Conservation (phyloP, 2,329 filamentous ascomycete genomes). For the Botrytis sinoallii region DNA sequence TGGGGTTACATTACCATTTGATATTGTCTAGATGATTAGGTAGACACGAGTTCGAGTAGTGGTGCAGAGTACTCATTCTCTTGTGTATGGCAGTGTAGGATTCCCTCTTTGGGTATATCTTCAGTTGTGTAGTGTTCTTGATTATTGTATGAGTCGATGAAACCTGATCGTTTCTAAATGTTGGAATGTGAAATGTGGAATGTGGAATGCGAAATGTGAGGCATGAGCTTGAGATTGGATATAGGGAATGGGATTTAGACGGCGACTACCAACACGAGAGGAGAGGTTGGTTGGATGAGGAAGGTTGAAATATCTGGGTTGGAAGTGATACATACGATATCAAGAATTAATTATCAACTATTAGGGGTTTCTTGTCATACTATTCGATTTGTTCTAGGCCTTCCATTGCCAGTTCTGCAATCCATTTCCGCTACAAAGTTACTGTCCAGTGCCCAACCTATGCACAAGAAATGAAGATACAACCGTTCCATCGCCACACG, state of each 20-base stretch:
- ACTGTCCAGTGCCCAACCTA: background rate
- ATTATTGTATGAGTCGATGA: background rate
- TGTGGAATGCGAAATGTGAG: too few relatives aligned
- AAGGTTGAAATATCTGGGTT: background rate
- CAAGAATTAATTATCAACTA: background rate
- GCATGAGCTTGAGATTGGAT: background rate
- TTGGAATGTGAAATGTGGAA: background rate
- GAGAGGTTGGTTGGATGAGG: background rate
- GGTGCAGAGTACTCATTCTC: background rate
- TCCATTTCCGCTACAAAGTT: background rate
- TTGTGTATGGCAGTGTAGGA: background rate
- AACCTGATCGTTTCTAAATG: background rate
- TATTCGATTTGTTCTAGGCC: background rate
- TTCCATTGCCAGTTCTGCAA: background rate
- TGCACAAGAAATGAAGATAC: background rate
- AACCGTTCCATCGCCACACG: background rate
- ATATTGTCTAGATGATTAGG: background rate
- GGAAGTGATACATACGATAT: background rate
- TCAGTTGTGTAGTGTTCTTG: background rate
- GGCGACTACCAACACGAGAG: background rate
- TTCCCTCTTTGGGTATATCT: background rate
- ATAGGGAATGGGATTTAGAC: background rate
- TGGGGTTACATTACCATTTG: background rate
- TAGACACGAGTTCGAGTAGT: background rate
- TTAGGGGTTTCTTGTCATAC: background rate